These are phyloP conservation scores for Ophiostoma perfectum DNA, from an alignment of 2,329 filamentous ascomycete species.

Conservation along the genomic window DNA sequence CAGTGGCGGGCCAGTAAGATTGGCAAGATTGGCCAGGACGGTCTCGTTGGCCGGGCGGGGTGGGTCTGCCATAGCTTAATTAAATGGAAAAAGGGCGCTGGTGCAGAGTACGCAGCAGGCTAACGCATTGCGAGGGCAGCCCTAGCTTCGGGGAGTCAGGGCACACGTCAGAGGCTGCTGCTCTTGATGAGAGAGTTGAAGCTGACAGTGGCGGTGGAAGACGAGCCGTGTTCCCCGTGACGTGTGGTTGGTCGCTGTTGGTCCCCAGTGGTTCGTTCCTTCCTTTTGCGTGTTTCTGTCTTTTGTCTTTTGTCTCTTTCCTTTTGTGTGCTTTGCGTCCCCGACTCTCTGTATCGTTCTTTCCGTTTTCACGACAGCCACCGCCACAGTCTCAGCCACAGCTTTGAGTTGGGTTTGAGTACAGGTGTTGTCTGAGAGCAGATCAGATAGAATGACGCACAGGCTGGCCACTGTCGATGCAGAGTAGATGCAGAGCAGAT, in stretches of 20 bases:
- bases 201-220: neutral
- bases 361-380: no score
- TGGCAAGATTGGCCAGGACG: neutral
- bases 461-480: no score
- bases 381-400: no score
- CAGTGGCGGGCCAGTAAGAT: constrained; percentile 1
- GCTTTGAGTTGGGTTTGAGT: no score
- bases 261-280: neutral
- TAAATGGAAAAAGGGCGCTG: neutral
- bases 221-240: constrained; percentile 7
- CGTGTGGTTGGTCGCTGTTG: constrained; percentile 7
- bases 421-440: no score
- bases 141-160: no score
- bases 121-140: neutral
- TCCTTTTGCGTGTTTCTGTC: neutral
- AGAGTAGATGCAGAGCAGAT: no score
- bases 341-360: no score
- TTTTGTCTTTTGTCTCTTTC: neutral
- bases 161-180: no score
- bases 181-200: no score
- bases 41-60: neutral
- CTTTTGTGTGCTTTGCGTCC: no score
- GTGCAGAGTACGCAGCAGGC: neutral
- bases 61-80: constrained; percentile 10
- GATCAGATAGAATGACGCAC: no score